A percentile compares a stretch with the other conserved stretches of the same genome.
Evolutionary conservation across 2,329 filamentous ascomycete species (phyloP).

Genomic region (Fusarium sp.): DNA sequence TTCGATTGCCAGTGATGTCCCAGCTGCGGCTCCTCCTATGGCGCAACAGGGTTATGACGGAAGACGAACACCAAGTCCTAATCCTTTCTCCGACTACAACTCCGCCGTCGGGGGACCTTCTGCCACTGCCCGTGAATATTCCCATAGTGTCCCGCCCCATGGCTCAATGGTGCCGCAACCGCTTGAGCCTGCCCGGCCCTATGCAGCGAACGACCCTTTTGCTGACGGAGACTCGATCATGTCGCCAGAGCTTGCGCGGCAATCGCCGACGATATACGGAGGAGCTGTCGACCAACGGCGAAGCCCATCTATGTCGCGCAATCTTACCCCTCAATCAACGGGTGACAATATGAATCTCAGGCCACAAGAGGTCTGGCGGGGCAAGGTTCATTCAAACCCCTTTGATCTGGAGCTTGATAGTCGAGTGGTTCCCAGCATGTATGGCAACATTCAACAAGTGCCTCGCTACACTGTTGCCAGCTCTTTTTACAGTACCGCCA

Average conservation of each 20-base stretch:
- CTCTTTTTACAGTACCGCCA: slow-evolving; percentile 40
- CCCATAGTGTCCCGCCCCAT: slow-evolving; percentile 53
- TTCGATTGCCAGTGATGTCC: slow-evolving; percentile 52
- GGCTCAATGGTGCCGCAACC: slow-evolving; percentile 54
- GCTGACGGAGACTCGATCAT: slow-evolving; percentile 60
- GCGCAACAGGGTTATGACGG: slow-evolving; percentile 29
- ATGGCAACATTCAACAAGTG: slow-evolving; percentile 33
- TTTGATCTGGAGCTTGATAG: slow-evolving; percentile 68
- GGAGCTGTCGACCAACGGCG: slow-evolving; percentile 62
- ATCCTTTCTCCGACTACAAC: slow-evolving; percentile 57
- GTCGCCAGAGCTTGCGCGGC: slow-evolving; percentile 39
- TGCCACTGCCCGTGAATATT: slow-evolving; percentile 41
- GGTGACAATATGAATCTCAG: slow-evolving; percentile 49
- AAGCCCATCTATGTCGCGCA: slow-evolving; percentile 55
- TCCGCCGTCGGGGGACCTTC: slow-evolving; percentile 51
- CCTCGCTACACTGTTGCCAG: slow-evolving; percentile 39
- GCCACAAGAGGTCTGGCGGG: slow-evolving; percentile 55
- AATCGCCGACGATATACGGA: slow-evolving; percentile 56
- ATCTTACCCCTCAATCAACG: slow-evolving; percentile 44
- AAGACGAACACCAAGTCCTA: slow-evolving; percentile 32
- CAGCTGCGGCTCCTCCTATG: slow-evolving; percentile 42
- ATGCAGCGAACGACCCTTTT: slow-evolving; percentile 55
- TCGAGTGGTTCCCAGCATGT: slow-evolving; percentile 32
- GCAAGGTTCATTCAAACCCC: slow-evolving; percentile 71
- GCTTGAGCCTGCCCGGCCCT: slow-evolving; percentile 43